These are phyloP conservation scores for Mortierella claussenii DNA, from an alignment of 192 early-diverging fungal genomes.

Conservation along the genomic window DNA sequence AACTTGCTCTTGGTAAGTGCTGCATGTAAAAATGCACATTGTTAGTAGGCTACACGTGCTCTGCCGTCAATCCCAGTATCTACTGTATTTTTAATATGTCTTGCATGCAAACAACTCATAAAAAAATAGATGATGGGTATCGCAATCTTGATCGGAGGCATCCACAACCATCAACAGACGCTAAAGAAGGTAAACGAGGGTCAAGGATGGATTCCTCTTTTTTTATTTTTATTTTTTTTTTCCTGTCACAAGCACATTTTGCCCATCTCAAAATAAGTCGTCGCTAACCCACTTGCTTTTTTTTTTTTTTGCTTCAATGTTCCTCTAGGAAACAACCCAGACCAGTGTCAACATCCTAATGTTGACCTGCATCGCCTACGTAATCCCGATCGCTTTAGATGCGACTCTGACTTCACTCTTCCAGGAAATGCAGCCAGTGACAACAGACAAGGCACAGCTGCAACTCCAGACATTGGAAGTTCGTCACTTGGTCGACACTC, in stretches of 20 bases:
- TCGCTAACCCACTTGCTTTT: neutral
- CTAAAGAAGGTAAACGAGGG: conserved; percentile 30
- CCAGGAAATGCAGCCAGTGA: neutral
- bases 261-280: too few species aligned
- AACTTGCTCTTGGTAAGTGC: conserved; percentile 85
- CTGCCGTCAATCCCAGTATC: conserved; percentile 67
- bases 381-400: conserved; percentile 32
- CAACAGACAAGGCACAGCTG: neutral
- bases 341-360: conserved; percentile 37
- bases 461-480: neutral
- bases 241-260: neutral
- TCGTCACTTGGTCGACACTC: conserved; percentile 4
- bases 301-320: neutral
- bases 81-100: conserved; percentile 42
- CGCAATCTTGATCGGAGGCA: conserved; percentile 30
- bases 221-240: neutral
- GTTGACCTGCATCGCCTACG: conserved; percentile 32
- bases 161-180: conserved; percentile 23
- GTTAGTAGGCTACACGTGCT: conserved; percentile 39
- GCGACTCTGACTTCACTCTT: conserved; percentile 4
- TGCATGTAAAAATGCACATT: too few species aligned
- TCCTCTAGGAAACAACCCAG: conserved; percentile 33
- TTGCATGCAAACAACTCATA: too few species aligned
- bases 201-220: neutral
- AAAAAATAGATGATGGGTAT: conserved; percentile 47